Conservation (phyloP, 331 rosid genomes). For the Rosa hybrid region DNA sequence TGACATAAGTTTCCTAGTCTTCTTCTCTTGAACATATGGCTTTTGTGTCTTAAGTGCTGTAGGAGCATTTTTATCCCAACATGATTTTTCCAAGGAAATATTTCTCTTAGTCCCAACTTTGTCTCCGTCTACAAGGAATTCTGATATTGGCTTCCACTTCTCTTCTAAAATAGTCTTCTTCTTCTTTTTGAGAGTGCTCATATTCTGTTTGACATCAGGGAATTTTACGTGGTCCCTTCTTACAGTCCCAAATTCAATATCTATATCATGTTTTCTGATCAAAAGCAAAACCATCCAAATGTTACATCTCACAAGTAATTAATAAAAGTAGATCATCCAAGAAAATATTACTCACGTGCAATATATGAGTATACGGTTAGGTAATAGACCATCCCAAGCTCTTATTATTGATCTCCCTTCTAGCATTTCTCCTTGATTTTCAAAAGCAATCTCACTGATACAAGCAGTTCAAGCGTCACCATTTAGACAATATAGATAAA, state of each 20-base stretch:
- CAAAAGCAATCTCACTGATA: constrained; percentile 56
- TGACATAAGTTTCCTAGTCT: constrained; percentile 22
- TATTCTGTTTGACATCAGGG: constrained; percentile 46
- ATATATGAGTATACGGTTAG: constrained; percentile 78
- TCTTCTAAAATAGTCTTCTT: constrained; percentile 32
- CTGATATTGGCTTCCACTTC: constrained; percentile 34
- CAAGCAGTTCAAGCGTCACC: constrained; percentile 40
- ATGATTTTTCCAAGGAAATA: constrained; percentile 27
- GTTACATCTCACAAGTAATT: constrained; percentile 26
- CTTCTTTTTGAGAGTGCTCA: constrained; percentile 8
- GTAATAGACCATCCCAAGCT: constrained; percentile 81
- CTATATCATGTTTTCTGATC: constrained; percentile 70
- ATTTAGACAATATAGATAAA: constrained; percentile 19
- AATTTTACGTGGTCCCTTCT: constrained; percentile 62
- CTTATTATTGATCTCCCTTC: constrained; percentile 43
- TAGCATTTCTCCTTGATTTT: constrained; percentile 13
- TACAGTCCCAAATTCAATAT: constrained; percentile 51
- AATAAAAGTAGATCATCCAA: constrained; percentile 16
- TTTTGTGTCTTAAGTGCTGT: constrained; percentile 22
- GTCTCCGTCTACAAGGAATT: constrained; percentile 27
- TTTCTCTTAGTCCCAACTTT: constrained; percentile 34
- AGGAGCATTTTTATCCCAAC: constrained; percentile 25
- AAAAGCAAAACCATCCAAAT: constrained; percentile 29
- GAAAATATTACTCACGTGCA: constrained; percentile 68
- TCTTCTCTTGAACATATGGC: constrained; percentile 29